These are phyloP conservation scores for Aaosphaeria pasadenensis DNA, from an alignment of 2,329 filamentous ascomycete species.

Conservation along the genomic window DNA sequence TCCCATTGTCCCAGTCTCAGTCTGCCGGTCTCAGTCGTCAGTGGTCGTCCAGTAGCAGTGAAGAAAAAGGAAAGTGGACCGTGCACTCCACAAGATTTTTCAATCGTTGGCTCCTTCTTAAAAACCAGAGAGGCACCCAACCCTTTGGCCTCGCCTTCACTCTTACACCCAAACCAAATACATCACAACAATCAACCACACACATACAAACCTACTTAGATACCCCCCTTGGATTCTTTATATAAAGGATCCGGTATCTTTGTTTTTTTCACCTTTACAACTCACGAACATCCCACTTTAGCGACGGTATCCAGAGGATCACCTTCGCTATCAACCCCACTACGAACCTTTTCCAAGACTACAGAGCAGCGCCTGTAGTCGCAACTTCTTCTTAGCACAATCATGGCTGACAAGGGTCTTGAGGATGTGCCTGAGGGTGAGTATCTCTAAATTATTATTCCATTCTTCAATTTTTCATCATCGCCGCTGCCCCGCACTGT, in stretches of 20 bases:
- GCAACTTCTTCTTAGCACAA: constrained; percentile 62
- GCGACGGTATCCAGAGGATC: constrained; percentile 43
- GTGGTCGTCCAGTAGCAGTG: too few species aligned
- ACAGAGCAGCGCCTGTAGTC: constrained; percentile 67
- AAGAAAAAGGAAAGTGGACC: too few species aligned
- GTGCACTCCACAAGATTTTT: too few species aligned
- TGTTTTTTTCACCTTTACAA: constrained; percentile 30
- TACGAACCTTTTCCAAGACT: constrained; percentile 34
- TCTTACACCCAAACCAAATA: constrained; percentile 7
- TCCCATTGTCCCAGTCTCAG: too few species aligned
- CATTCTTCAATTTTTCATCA: neutral
- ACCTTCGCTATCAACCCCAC: constrained; percentile 40
- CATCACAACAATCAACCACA: constrained; percentile 18
- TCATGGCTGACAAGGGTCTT: constrained; percentile 98
- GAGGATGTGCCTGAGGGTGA: constrained; percentile 95
- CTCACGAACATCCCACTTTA: constrained; percentile 9
- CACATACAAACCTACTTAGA: constrained; percentile 31
- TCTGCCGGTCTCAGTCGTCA: too few species aligned
- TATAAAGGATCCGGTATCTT: constrained; percentile 47
- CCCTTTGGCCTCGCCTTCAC: constrained; percentile 23
- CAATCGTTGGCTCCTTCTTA: constrained; percentile 3
- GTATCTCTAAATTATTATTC: constrained; percentile 37
- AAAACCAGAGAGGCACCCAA: constrained; percentile 19
- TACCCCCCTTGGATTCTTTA: constrained; percentile 43
- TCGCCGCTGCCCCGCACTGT: constrained; percentile 2